These are phyloP conservation scores for Capsicum baccatum DNA, from an alignment of 257 asterid genomes.

Conservation along the genomic window DNA sequence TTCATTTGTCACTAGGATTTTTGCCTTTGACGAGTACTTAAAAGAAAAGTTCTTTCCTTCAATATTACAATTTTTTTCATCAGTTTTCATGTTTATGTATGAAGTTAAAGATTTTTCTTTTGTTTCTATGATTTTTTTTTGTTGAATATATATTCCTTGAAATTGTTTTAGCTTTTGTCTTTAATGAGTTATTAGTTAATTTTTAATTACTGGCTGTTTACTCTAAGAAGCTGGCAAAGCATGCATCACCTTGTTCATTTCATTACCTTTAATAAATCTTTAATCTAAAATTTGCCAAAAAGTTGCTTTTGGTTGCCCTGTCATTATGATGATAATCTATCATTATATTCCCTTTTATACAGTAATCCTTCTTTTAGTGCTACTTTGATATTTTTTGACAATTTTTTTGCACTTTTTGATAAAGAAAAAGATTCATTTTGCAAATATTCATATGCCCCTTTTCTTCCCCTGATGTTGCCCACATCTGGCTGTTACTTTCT, in stretches of 20 bases:
- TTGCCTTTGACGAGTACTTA: background rate
- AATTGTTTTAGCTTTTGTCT: background rate
- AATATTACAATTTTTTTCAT: background rate
- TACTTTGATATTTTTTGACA: background rate
- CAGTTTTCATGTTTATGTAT: background rate
- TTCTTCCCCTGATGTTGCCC: background rate
- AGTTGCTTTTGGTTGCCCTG: slow-evolving; percentile 33
- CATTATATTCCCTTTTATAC: slow-evolving; percentile 36
- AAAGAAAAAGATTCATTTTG: background rate
- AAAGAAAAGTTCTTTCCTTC: background rate
- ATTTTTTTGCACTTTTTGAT: background rate
- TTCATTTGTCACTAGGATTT: background rate
- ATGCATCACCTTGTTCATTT: slow-evolving; percentile 6
- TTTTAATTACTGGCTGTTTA: background rate
- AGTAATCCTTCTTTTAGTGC: background rate
- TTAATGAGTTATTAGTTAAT: background rate
- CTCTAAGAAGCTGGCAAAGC: slow-evolving; percentile 15
- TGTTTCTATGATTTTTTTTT: background rate
- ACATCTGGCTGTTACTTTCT: slow-evolving; percentile 3
- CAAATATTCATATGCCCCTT: background rate
- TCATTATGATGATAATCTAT: slow-evolving; percentile 34
- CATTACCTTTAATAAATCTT: slow-evolving; percentile 24
- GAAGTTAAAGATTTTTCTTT: background rate
- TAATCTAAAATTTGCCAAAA: slow-evolving; percentile 33
- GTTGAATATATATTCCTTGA: slow-evolving; percentile 1